phyloP scores from a whole-genome alignment of 495 filamentous ascomycete genomes.

The Sabuloglossum arenarium region DNA sequence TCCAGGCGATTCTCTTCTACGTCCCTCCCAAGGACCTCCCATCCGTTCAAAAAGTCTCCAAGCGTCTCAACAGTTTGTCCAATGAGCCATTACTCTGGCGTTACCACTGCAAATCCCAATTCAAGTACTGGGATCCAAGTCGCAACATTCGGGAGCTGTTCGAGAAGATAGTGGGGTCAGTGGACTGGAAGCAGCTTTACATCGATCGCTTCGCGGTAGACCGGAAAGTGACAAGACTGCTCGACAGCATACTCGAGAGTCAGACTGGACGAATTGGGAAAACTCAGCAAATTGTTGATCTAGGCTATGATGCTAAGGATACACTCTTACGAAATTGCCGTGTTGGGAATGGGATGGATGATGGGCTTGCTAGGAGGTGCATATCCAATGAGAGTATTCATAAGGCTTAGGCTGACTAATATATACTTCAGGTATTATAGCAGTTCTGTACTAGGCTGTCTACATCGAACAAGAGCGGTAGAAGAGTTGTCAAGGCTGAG shows the following conservation, averaged over 20 bases:
- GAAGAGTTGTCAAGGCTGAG: slow-evolving; percentile 45
- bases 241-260: slow-evolving; percentile 49
- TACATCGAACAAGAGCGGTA: slow-evolving; percentile 66
- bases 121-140: slow-evolving; percentile 47
- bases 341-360: slow-evolving; percentile 36
- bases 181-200: slow-evolving; percentile 64
- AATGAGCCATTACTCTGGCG: slow-evolving; percentile 63
- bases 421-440: slow-evolving; percentile 45
- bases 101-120: slow-evolving; percentile 42
- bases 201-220: slow-evolving; percentile 33
- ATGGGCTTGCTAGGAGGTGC: slow-evolving; percentile 67
- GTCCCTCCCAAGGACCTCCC: slow-evolving; percentile 16
- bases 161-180: slow-evolving; percentile 24
- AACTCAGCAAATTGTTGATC: slow-evolving; percentile 41
- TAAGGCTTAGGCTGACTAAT: neutral
- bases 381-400: neutral
- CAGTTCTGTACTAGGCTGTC: slow-evolving; percentile 43
- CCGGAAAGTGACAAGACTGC: slow-evolving; percentile 26
- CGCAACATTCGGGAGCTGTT: slow-evolving; percentile 43
- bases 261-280: slow-evolving; percentile 48
- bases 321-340: slow-evolving; percentile 44
- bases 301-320: slow-evolving; percentile 82
- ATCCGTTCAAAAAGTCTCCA: slow-evolving; percentile 36
- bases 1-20: slow-evolving; percentile 17
- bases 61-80: slow-evolving; percentile 39